Evolutionary conservation across 2,329 filamentous ascomycete species (phyloP), one percentile per base, ranked within the genome.

Genomic region (Alternaria tenuissima): DNA sequence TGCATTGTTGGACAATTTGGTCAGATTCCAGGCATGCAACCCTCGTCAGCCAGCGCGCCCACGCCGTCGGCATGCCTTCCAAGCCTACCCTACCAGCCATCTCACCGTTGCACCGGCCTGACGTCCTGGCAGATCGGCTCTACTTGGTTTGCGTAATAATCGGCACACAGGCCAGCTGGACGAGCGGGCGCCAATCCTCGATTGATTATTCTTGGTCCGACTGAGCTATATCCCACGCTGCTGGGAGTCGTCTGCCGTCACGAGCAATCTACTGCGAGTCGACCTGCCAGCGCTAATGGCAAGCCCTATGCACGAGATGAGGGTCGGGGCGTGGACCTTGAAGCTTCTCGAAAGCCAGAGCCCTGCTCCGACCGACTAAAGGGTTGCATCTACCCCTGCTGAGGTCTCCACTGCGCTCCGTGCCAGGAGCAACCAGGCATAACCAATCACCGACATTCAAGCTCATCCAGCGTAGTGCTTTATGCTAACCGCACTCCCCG

Each of bases 401-500:
- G 41, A 38, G 39, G 59, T 52, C 59, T 69, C 72, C 68, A 70
- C 70, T 63, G 59, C 64, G 52, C 64, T 69, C 64, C 62, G 67
- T 67, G 64, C 69, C 61, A 69, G 60, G 57, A 59, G 52, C 59
- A 47, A 52, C 54, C 42, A 34, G 41, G 22, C 49, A 56, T 26
- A 46, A 52, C 72, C 73, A 76, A 77, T 75, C 65, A 70, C 62
- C 62, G 61, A 36, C 59, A 56, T 46, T 52, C n/a, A 53, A 63
- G 65, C 63, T 62, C 59, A 63, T 65, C 52, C 63, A 62, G 57
- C 62, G 62, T 59, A 58, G 60, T 70, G 65, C 66, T 74, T 75
- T 72, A 76, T 74, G 70, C 68, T 72, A 46, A 62, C 69, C 69
- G 67, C 62, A 54, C 61, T 68, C 73, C 73, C 73, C 69, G 30